These are phyloP conservation scores for Cystobasidiaceae sp. DNA, from an alignment of 1,284 basidiomycete genomes.

Conservation along the genomic window DNA sequence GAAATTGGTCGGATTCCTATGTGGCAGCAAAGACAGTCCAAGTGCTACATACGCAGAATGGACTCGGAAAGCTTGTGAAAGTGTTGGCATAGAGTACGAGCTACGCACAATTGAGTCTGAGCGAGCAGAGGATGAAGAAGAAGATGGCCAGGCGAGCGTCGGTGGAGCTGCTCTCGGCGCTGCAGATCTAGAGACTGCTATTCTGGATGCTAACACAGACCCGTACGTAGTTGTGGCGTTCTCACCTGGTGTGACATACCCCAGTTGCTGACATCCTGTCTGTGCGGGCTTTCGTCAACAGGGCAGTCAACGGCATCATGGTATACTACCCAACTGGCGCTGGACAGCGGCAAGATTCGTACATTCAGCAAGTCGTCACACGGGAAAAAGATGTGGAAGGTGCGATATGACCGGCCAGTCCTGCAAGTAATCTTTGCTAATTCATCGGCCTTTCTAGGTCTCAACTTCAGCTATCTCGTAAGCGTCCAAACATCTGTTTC, in stretches of 20 bases:
- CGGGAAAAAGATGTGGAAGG: constrained; percentile 93
- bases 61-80: constrained; percentile 83
- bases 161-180: constrained; percentile 43
- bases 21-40: constrained; percentile 73
- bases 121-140: constrained; percentile 50
- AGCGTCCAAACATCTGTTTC: too few relatives aligned
- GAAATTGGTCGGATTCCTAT: constrained; percentile 82
- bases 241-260: neutral
- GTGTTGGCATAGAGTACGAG: constrained; percentile 81
- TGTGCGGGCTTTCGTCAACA: too few relatives aligned
- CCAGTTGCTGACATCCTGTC: too few relatives aligned
- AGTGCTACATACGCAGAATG: constrained; percentile 90
- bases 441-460: too few relatives aligned
- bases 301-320: constrained; percentile 76
- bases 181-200: constrained; percentile 73
- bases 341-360: constrained; percentile 62
- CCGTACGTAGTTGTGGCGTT: constrained; percentile 33
- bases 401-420: too few relatives aligned
- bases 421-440: too few relatives aligned
- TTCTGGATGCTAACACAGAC: constrained; percentile 61
- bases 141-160: constrained; percentile 50
- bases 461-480: constrained; percentile 32
- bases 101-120: constrained; percentile 59
- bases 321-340: constrained; percentile 93
- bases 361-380: constrained; percentile 89